phyloP scores from a whole-genome alignment of 305 asterid species.

The Ilex paraguariensis region DNA sequence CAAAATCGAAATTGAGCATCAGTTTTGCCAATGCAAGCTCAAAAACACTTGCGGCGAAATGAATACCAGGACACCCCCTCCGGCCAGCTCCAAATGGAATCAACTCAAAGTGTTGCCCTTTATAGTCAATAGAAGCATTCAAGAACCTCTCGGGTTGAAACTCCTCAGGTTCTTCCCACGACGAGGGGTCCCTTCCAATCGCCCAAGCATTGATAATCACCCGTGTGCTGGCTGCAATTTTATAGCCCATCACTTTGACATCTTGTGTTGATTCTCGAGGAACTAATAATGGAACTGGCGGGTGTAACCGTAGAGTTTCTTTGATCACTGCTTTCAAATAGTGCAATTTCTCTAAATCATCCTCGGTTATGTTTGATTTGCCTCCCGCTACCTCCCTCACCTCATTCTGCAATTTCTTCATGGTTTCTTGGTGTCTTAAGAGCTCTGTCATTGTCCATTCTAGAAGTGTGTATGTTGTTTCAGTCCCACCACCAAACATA shows the following conservation, averaged over 20 bases:
- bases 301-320: constrained; percentile 35
- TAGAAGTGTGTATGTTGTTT: constrained; percentile 23
- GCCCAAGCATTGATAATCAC: constrained; percentile 29
- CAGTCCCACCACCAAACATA: constrained; percentile 33
- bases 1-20: constrained; percentile 30
- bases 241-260: constrained; percentile 28
- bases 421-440: constrained; percentile 21
- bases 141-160: constrained; percentile 37
- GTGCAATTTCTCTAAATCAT: constrained; percentile 30
- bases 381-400: constrained; percentile 21
- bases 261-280: constrained; percentile 19
- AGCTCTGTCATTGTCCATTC: constrained; percentile 47
- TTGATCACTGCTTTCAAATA: constrained; percentile 37
- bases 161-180: constrained; percentile 33
- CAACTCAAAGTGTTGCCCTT: constrained; percentile 31
- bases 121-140: constrained; percentile 21
- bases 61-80: constrained; percentile 37
- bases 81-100: constrained; percentile 45
- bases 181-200: constrained; percentile 26
- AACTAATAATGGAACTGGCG: constrained; percentile 22
- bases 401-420: constrained; percentile 29
- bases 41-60: constrained; percentile 20
- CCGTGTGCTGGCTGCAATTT: constrained; percentile 27
- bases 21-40: constrained; percentile 32
- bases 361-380: constrained; percentile 8